Evolutionary conservation across 208 protist species (phyloP), one percentile per base, ranked within the genome.

Genomic region (Crithidia acanthocephali): DNA sequence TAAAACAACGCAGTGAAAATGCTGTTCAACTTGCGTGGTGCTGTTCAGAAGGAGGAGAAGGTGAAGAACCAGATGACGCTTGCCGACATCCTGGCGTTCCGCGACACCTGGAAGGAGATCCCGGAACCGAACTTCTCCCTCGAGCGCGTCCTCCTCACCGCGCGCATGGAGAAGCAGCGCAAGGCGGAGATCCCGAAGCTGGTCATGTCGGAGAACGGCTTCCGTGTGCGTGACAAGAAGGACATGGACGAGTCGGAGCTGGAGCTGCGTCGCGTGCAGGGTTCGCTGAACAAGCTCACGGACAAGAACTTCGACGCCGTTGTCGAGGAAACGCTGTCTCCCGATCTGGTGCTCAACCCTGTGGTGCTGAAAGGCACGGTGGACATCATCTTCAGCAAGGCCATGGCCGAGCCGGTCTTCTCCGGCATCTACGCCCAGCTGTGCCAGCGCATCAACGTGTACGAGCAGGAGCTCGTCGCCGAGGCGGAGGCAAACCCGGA

Each of bases 391-490:
- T 97, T 93, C 76, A 81, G 80, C 66, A 97, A 97, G 84, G 88
- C 92, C 23, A 74, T 95, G 18, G 80, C 84, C 37, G 90, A 97
- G 81, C 92, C 92, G n/a, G 90, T 95, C 30, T 97, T 95, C 76
- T 88, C 88, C 20, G 81, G 73, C 15, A 71, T 95, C 27, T 97
- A 97, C 79, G 92, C 92, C 9, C 82, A 85, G 13, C 70, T 95
- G n/a, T 94, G 87, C 69, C 66, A 78, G 45, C 60, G 76, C 51
- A 88, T 97, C 76, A 86, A 86, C 28, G 78, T 82, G 32, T 97
- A 91, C 79, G 89, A 94, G 70, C 76, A 84, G 63, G 83, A 92
- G 50, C 74, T 91, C 20, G 67, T 84, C 28, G 61, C 61, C n/a
- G 71, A 87, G 50, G 80, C 79, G 6, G 66, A 76, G 44, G 74